Conservation (phyloP, 192 early-diverging fungal species). For the Coemansia sp. region DNA sequence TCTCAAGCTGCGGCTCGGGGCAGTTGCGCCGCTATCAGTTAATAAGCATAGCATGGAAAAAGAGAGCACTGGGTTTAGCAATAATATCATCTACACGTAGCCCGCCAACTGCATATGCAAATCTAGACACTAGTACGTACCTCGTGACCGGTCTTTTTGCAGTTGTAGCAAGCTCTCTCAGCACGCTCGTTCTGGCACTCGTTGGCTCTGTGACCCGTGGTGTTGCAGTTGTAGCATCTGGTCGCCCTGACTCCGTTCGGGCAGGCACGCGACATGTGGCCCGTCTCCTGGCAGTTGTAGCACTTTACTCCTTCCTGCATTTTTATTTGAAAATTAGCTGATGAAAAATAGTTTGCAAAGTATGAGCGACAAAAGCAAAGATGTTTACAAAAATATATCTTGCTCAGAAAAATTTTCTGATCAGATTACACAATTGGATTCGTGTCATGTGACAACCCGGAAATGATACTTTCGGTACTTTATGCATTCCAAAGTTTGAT, state of each 20-base stretch:
- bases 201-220: constrained; percentile 50
- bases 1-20: constrained; percentile 22
- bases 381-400: neutral
- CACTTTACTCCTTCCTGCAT: constrained; percentile 27
- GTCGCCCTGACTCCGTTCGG: constrained; percentile 38
- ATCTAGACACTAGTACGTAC: constrained; percentile 2
- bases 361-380: neutral
- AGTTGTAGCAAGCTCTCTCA: constrained; percentile 50
- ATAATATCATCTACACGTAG: neutral
- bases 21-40: constrained; percentile 49
- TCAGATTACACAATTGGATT: constrained; percentile 9
- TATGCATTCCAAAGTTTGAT: neutral
- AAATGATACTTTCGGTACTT: neutral
- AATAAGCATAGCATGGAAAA: neutral
- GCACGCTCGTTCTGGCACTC: constrained; percentile 40
- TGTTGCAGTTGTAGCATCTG: constrained; percentile 58
- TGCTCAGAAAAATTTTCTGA: constrained; percentile 26
- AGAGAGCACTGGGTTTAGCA: neutral
- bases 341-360: neutral
- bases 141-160: constrained; percentile 53
- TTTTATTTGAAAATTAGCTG: neutral
- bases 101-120: neutral
- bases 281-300: constrained; percentile 57
- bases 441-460: constrained; percentile 6
- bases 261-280: constrained; percentile 57